These are phyloP conservation scores for Scedosporium dehoogii DNA, from an alignment of 2,329 filamentous ascomycete genomes.

Conservation along the genomic window DNA sequence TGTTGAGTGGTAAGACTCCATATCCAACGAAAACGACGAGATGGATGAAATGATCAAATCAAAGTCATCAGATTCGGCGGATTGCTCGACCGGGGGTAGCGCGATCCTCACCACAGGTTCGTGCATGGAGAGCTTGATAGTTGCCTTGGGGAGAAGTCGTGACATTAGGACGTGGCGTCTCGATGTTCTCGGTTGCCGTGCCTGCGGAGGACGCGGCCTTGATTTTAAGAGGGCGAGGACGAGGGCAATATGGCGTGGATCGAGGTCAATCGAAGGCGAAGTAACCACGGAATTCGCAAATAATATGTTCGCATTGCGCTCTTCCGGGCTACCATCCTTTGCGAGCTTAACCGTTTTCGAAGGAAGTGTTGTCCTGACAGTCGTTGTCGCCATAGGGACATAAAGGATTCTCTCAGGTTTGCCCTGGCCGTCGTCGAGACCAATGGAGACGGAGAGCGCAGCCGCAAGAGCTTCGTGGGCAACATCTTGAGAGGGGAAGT, in stretches of 20 bases:
- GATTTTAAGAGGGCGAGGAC: conserved; percentile 65
- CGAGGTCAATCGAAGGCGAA: conserved; percentile 86
- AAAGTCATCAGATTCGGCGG: conserved; percentile 65
- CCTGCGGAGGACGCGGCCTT: conserved; percentile 28
- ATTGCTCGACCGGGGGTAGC: conserved; percentile 64
- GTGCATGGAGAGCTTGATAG: conserved; percentile 90
- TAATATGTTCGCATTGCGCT: conserved; percentile 90
- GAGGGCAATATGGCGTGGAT: conserved; percentile 83
- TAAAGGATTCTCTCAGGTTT: conserved; percentile 83
- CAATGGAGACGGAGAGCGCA: conserved; percentile 84
- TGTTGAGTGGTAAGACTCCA: conserved; percentile 90
- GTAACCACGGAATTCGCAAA: conserved; percentile 96
- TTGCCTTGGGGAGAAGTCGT: conserved; percentile 85
- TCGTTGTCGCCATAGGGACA: conserved; percentile 95
- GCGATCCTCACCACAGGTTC: conserved; percentile 89
- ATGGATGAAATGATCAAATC: conserved; percentile 93
- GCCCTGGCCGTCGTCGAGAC: conserved; percentile 80
- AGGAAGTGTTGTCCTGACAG: conserved; percentile 82
- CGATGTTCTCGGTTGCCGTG: conserved; percentile 25
- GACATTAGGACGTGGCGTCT: conserved; percentile 66
- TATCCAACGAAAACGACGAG: conserved; percentile 83
- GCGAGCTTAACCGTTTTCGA: conserved; percentile 85
- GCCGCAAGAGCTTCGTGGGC: conserved; percentile 91
- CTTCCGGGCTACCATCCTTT: conserved; percentile 59
- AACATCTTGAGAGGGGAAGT: conserved; percentile 85